These are phyloP conservation scores for Durio zibethinus DNA, from an alignment of 345 rosid species.

Conservation along the genomic window DNA sequence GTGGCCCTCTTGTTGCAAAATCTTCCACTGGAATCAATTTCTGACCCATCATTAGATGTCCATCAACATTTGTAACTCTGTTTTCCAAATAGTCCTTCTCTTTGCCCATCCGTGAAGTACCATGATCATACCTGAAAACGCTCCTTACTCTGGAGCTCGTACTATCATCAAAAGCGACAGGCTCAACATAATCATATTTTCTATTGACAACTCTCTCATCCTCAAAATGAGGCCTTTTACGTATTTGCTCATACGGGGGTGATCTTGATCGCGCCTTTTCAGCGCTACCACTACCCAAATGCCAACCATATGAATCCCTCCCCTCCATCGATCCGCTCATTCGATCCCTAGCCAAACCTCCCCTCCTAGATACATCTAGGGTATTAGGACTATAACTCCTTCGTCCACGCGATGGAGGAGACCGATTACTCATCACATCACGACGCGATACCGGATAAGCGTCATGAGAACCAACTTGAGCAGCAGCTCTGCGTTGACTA, in stretches of 20 bases:
- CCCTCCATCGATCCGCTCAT: slow-evolving; percentile 30
- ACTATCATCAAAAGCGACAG: slow-evolving; percentile 28
- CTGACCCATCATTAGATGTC: slow-evolving; percentile 26
- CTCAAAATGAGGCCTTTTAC: slow-evolving; percentile 29
- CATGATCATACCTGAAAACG: slow-evolving; percentile 34
- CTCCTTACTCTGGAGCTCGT: slow-evolving; percentile 27
- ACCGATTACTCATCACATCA: slow-evolving; percentile 3
- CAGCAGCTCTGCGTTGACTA: slow-evolving; percentile 22
- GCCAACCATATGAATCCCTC: slow-evolving; percentile 33
- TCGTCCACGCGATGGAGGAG: slow-evolving; percentile 4
- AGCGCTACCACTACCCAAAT: slow-evolving; percentile 27
- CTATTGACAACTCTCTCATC: slow-evolving; percentile 13
- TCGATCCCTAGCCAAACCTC: slow-evolving; percentile 20
- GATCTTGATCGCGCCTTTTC: slow-evolving; percentile 27
- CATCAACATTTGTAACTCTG: slow-evolving; percentile 25
- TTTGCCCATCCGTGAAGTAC: slow-evolving; percentile 27
- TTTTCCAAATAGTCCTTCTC: slow-evolving; percentile 35
- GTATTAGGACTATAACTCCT: slow-evolving; percentile 46
- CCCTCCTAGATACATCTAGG: slow-evolving; percentile 33
- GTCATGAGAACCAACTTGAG: slow-evolving; percentile 23
- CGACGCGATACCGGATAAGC: slow-evolving; percentile 18
- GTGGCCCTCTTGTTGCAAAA: slow-evolving; percentile 27
- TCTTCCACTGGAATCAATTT: slow-evolving; percentile 37
- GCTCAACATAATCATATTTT: slow-evolving; percentile 20
- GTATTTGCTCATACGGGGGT: slow-evolving; percentile 20